A percentile compares a stretch with the other conserved stretches of the same genome.
Evolutionary conservation across 1,284 basidiomycete genomes (phyloP).

Genomic region (Boletus hoseneyae): DNA sequence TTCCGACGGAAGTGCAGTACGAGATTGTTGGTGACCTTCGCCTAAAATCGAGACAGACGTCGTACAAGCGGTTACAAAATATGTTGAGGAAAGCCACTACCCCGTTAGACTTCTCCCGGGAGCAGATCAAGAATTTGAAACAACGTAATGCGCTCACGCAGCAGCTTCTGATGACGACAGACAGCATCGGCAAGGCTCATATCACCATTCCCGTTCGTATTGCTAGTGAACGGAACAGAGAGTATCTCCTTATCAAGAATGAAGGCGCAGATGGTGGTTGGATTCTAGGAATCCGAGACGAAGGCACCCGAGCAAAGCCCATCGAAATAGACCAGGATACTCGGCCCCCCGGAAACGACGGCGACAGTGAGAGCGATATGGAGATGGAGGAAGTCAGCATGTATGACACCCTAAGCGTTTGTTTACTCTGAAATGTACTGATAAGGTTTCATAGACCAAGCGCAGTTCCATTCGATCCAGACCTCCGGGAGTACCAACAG

Average conservation of each 20-base stretch:
- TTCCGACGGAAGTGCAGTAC: constrained; percentile 96
- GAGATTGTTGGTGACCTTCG: constrained; percentile 97
- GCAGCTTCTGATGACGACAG: constrained; percentile 91
- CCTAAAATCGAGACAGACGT: constrained; percentile 91
- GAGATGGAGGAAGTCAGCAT: constrained; percentile 78
- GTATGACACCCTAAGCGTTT: constrained; percentile 40
- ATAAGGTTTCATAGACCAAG: constrained; percentile 33
- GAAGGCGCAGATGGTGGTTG: constrained; percentile 85
- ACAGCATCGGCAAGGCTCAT: constrained; percentile 87
- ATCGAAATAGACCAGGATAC: constrained; percentile 76
- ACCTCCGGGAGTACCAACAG: constrained; percentile 65
- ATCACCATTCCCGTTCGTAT: constrained; percentile 90
- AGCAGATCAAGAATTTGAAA: constrained; percentile 89
- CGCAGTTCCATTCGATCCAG: constrained; percentile 47
- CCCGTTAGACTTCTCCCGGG: constrained; percentile 91
- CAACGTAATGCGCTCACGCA: constrained; percentile 93
- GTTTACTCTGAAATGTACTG: constrained; percentile 14
- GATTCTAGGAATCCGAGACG: constrained; percentile 87
- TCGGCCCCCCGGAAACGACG: constrained; percentile 29
- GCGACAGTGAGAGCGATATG: constrained; percentile 52
- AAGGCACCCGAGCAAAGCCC: constrained; percentile 76
- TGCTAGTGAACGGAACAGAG: constrained; percentile 89
- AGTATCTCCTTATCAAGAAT: constrained; percentile 93
- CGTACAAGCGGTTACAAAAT: constrained; percentile 84
- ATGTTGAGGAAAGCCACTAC: constrained; percentile 85